Evolutionary conservation across 2,329 filamentous ascomycete genomes (phyloP).

Genomic region (Aspergillus sp.): DNA sequence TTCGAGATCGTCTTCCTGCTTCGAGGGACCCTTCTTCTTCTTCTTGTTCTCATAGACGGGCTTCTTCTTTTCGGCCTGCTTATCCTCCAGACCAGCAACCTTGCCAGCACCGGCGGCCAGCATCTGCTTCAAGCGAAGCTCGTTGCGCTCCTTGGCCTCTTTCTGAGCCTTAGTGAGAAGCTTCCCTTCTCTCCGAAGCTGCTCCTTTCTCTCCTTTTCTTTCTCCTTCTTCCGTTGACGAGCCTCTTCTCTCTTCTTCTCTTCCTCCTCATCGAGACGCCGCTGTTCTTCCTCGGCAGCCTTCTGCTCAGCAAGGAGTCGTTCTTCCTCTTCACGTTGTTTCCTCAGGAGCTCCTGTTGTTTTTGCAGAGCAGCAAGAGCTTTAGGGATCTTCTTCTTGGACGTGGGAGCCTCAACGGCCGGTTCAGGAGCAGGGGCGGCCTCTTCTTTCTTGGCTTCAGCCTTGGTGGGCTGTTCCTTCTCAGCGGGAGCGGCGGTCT

Average conservation of each 20-base stretch:
- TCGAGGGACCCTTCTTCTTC: constrained; percentile 73
- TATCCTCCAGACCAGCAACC: constrained; percentile 44
- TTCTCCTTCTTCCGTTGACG: constrained; percentile 48
- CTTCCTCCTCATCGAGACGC: constrained; percentile 43
- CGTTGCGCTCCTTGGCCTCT: constrained; percentile 46
- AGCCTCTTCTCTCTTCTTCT: constrained; percentile 45
- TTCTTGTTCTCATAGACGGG: constrained; percentile 69
- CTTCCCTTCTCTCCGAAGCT: constrained; percentile 48
- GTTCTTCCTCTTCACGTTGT: constrained; percentile 47
- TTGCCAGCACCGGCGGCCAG: constrained; percentile 44
- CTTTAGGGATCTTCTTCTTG: constrained; percentile 80
- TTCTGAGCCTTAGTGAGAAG: constrained; percentile 49
- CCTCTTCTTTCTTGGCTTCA: constrained; percentile 8
- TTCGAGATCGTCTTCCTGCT: constrained; percentile 55
- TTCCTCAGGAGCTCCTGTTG: constrained; percentile 47
- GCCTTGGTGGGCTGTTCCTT: constrained; percentile 45
- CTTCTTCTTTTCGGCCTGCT: constrained; percentile 69
- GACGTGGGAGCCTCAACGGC: constrained; percentile 26
- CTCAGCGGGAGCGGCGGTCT: constrained; percentile 52
- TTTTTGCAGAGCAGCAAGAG: constrained; percentile 49
- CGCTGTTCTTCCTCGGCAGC: constrained; percentile 39
- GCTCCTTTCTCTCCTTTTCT: constrained; percentile 51
- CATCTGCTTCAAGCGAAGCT: constrained; percentile 49
- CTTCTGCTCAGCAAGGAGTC: constrained; percentile 37
- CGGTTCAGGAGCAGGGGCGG: constrained; percentile 36